phyloP scores from a whole-genome alignment of 78 protist genomes.

The Dictyostelium citrinum region DNA sequence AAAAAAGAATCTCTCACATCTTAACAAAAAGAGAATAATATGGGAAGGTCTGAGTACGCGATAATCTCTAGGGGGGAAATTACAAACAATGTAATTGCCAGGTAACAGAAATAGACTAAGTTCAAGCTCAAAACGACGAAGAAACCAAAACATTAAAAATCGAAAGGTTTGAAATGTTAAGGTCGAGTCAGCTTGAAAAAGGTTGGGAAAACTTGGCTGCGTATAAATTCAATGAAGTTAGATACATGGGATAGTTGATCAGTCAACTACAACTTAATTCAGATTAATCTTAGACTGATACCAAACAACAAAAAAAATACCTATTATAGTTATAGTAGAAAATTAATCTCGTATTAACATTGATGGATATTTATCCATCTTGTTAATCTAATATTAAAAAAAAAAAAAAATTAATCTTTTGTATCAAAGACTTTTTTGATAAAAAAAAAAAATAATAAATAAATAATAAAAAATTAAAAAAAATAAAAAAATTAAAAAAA shows the following conservation, averaged over 20 bases:
- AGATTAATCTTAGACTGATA: not conserved
- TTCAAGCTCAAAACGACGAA: not conserved
- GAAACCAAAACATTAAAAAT: not conserved
- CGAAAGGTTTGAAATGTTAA: not conserved
- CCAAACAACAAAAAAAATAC: not conserved
- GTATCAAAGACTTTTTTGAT: no score
- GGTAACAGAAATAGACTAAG: not conserved
- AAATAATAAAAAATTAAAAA: no score
- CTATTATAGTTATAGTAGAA: no score
- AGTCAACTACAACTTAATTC: not conserved
- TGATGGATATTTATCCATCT: no score
- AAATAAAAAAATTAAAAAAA: no score
- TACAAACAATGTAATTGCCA: not conserved
- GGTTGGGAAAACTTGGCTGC: slow-evolving; percentile 3
- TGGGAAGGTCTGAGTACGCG: slow-evolving; percentile 9
- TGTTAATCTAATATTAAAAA: no score
- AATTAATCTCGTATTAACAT: no score
- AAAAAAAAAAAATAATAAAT: no score
- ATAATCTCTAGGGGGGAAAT: not conserved
- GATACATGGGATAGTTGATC: not conserved
- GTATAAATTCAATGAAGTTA: not conserved
- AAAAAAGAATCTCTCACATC: not conserved
- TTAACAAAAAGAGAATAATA: not conserved
- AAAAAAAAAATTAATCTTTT: no score
- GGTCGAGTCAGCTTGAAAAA: not conserved